Evolutionary conservation across 2,329 filamentous ascomycete genomes (phyloP), one percentile per base, ranked within the genome.

Genomic region (Metarhizium anisopliae): DNA sequence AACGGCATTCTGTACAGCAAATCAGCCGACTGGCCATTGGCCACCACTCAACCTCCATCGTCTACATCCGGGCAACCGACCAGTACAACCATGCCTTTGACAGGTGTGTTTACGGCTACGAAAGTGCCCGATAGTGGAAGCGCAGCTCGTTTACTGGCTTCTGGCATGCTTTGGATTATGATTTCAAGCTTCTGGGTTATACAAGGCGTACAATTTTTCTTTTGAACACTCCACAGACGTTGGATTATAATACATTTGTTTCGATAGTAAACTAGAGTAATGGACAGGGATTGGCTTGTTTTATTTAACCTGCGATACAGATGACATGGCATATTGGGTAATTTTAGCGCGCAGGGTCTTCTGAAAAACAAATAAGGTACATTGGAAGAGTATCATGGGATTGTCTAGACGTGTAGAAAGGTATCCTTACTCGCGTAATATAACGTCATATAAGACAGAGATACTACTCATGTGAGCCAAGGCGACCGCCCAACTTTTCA

Each of bases 1-100:
- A 83, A 85, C 59, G 84, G 83, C 7, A 73, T 86, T 20, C 73
- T 82, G 62, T 79, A 79, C 59, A 63, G 63, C 38, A 69, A 68
- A 2, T 64, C 67, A 11, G 68, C 66, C 16, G 74, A 77, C 56
- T 79, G 73, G 71, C 70, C 71, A 4, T 62, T 72, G n/a, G 63
- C 66, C 7, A 66, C 67, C 47, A 60, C 61, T 6, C 52, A 61
- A 7, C 62, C 63, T 11, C 53, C 59, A 11, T 59, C 62, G 25
- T 58, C 60, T 36, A 61, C 63, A 13, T 59, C 59, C 11, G 60
- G 63, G 1, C 30, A 47, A 40, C 52, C 62, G 5, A 61, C 63
- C 0, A 42, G 45, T 5, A 57, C 60, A 18, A 63, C 61, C 0
- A 61, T 60, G 42, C 61, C 59, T 1, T 58, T 68, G 56, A 71